Base-by-base conservation (phyloP, 805 yeast genomes). In the Saturnispora sanitii region DNA sequence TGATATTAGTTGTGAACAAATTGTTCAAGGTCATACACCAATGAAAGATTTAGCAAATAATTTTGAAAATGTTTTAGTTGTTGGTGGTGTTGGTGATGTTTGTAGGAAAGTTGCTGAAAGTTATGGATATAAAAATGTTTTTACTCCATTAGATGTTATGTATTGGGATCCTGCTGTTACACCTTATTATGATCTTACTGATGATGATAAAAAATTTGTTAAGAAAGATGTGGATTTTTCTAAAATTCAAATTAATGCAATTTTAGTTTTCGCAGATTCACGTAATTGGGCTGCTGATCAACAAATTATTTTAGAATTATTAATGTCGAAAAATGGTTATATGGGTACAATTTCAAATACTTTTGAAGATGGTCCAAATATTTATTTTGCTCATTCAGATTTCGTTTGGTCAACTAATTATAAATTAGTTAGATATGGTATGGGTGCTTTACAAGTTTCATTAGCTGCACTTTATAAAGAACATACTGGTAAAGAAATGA, bases 271-370 rank as follows among this genome's bases (percentile, higher is more conserved):
- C 67, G 95, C 95, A 9, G 96, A 86, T 64, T 79, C 92, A 6
- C 73, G 94, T 62, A 86, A 84, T 56, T 84, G 94, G 94, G 94
- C 94, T 33, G 86, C 85, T 22, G 95, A 86, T 61, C 87, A 84
- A 60, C 96, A 86, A 61, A 83, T 86, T 56, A 83, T 85, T 46
- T 66, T 84, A 56, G 96, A 86, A 55, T 66, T 86, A 52, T 68
- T 86, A 40, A 66, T 85, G 60, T 77, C 87, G 42, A 73, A 82
- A 51, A 65, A 73, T 44, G 96, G 96, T 53, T 75, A 72, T 32
- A 81, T 86, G 87, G 95, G 95, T 32, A 86, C 96, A 4, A 68
- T 73, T 33, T 72, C 82, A 30, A 70, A 76, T 49, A 74, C 81
- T 15, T 77, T 61, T 55, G 80, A 79, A 45, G 87, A 84, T 48